Base-by-base conservation (phyloP, 495 filamentous ascomycete species). In the Alectoria sarmentosa region DNA sequence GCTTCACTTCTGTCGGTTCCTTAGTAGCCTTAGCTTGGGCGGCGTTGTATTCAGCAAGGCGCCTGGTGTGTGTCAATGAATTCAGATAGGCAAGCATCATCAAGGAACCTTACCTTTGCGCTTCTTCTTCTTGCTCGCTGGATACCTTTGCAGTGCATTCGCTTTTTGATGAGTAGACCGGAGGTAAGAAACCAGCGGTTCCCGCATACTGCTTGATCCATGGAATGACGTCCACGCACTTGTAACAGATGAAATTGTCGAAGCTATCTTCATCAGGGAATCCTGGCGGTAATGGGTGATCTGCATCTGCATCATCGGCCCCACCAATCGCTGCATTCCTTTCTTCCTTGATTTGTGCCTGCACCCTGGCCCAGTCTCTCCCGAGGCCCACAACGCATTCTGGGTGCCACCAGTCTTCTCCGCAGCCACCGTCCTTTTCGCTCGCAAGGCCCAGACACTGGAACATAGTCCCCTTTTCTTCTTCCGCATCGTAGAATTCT, bases 381-480 rank as follows among this genome's bases (percentile, higher is more conserved):
- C 86, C 82, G 17, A 93, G 73, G 13, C 95, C 94, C 59, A 96
- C 85, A 17, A 99, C 74, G 72, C 95, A 99, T 63, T 92, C 90
- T 19, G 94, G 92, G 78, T 99, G 95, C 82, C 91, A 99, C 95
- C 95, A 99, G 74, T 99, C 95, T 77, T 99, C 95, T 6, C 94
- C 92, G 76, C 95, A 99, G 7, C 91, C 92, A 13, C 90, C 91
- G 5, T 87, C 86, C 68, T 88, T 88, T 41, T 83, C 83, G 0
- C 85, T 86, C 0, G 91, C 92, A 6, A 99, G 80, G 0, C 92
- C 91, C 3, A 98, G 73, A 73, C 95, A 99, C 76, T 99, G 95
- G 72, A 93, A 98, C 95, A 99, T 99, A n/a, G 91, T 97, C 3
- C 94, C 94, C 69, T 91, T 92, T 74, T 99, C 91, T 71, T 87